Evolutionary conservation across 1,284 basidiomycete species (phyloP).

Genomic region (Cryptococcus jaspeensis): DNA sequence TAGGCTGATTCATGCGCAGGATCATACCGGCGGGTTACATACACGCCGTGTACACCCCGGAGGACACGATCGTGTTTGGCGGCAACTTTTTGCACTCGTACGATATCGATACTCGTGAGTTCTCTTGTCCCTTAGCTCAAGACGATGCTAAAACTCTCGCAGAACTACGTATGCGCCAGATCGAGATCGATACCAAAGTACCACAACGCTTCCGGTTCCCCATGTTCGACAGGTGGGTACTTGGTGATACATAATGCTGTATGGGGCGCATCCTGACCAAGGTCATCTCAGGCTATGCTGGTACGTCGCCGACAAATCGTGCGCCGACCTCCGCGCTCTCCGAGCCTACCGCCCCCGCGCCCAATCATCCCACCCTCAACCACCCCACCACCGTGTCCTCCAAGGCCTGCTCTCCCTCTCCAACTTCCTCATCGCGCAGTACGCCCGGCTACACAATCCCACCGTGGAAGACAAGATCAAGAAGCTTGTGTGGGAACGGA

Average conservation of each 20-base stretch:
- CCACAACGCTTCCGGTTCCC: constrained; percentile 95
- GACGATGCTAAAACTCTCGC: constrained; percentile 19
- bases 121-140: constrained; percentile 42
- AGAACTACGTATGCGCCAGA: constrained; percentile 84
- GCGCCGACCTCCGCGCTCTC: constrained; percentile 66
- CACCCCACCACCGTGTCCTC: constrained; percentile 59
- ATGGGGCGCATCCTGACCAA: neutral
- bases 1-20: constrained; percentile 33
- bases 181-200: constrained; percentile 88
- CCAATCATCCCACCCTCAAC: neutral
- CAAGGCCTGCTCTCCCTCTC: constrained; percentile 69
- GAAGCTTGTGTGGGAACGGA: constrained; percentile 71
- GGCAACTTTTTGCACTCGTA: constrained; percentile 95
- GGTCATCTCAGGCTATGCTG: constrained; percentile 73
- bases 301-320: constrained; percentile 79
- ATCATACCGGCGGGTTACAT: constrained; percentile 97
- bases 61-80: constrained; percentile 91
- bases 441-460: constrained; percentile 61
- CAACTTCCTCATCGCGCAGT: constrained; percentile 75
- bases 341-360: constrained; percentile 56
- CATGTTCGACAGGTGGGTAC: constrained; percentile 68
- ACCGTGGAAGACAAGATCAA: constrained; percentile 59
- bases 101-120: constrained; percentile 47
- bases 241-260: neutral
- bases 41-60: constrained; percentile 93